These are phyloP conservation scores for Fragosphaeria purpurea DNA, from an alignment of 2,329 filamentous ascomycete genomes.

Conservation along the genomic window DNA sequence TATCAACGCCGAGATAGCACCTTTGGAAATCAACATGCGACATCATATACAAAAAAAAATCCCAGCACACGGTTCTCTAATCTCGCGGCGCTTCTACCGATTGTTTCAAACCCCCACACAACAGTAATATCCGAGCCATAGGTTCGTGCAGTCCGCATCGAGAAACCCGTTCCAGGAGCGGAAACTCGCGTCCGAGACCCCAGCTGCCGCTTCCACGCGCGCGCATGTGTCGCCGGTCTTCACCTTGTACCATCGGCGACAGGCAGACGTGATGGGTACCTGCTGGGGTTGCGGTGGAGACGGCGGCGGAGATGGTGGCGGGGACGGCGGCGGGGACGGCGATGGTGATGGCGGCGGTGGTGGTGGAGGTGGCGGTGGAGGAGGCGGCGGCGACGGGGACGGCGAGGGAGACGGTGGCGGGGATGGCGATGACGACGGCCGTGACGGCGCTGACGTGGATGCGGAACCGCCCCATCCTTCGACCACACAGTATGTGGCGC, in stretches of 20 bases:
- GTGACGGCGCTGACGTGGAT: neutral
- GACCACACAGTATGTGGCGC: constrained; percentile 3
- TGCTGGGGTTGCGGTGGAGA: neutral
- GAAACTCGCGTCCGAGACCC: constrained; percentile 9
- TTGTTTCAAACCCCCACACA: constrained; percentile 9
- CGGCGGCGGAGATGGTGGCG: neutral
- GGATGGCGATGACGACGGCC: neutral
- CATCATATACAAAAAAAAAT: too few species aligned
- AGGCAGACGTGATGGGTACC: constrained; percentile 10
- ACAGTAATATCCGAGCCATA: constrained; percentile 14
- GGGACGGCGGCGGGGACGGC: neutral
- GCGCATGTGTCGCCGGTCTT: constrained; percentile 22
- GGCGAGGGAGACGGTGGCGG: neutral
- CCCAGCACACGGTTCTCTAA: too few species aligned
- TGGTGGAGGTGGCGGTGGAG: neutral
- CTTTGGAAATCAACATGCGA: too few species aligned
- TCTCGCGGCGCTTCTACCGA: too few species aligned
- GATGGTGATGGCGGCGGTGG: neutral
- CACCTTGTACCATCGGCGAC: constrained; percentile 22
- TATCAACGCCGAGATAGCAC: too few species aligned
- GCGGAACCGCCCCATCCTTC: neutral
- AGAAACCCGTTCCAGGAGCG: constrained; percentile 13
- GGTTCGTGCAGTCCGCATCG: constrained; percentile 11
- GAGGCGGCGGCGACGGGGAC: neutral
- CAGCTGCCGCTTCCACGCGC: constrained; percentile 1